Base-by-base conservation (phyloP, 2,329 filamentous ascomycete genomes). In the Diaporthe helianthi region DNA sequence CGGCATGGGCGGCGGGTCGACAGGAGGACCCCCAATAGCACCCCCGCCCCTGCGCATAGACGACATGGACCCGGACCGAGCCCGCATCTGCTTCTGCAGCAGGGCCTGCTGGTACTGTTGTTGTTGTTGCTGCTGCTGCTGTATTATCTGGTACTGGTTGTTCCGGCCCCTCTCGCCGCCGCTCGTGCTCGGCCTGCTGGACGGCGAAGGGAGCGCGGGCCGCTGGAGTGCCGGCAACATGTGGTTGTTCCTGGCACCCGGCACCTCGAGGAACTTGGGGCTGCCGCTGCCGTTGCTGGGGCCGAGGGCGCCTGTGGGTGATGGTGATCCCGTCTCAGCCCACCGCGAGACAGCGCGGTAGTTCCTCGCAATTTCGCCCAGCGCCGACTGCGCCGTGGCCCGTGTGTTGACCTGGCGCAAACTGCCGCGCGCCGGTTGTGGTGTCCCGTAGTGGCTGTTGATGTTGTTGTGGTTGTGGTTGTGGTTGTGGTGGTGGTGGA, bases 1-100 rank as follows among this genome's bases (percentile, higher is more conserved):
- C 10, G 69, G 69, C 69, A 71, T 67, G 4, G 69, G 69, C 13
- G 69, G 69, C 49, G 41, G 24, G 24, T 68, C 67, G 31, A 26
- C 13, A 8, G 38, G 47, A 19, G 49, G 55, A 5, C 36, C 41
- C 10, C 65, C 65, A 9, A 67, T 26, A 15, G 55, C 65, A 1
- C 47, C 55, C 4, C 64, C 41, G 19, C 29, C 54, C 24, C 69
- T 68, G 4, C 69, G 69, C 52, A 66, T 44, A 9, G 67, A 69
- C 10, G 52, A 47, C 38, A 55, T 49, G 2, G 69, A 71, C 17
- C 66, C 67, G 8, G 54, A 38, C 36, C 69, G 51, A 7, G 49
- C 33, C 13, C 69, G 67, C 36, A 55, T 31, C 54, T 49, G 65
- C 31, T 60, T 54, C 26, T 58, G 61, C 41, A 63, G 13, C 52